Percentiles rank a stretch among this genome's conserved stretches.
Conservation (phyloP, 2,329 filamentous ascomycete species). For the Sarocladium kiliense region DNA sequence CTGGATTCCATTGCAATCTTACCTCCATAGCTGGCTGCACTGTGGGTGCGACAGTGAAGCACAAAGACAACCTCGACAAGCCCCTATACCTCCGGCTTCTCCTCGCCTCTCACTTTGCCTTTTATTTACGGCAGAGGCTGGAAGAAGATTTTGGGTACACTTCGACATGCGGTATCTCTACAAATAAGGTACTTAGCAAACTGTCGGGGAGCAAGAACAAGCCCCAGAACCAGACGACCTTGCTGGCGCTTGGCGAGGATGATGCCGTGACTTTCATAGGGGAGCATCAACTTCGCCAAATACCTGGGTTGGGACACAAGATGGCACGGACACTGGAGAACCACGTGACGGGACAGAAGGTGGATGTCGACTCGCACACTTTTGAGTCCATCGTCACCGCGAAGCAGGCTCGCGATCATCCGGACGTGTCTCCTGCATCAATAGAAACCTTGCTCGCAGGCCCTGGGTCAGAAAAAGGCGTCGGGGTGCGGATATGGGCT, state of each 20-base stretch:
- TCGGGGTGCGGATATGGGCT: conserved; percentile 69
- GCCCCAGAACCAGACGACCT: conserved; percentile 78
- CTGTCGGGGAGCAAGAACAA: conserved; percentile 81
- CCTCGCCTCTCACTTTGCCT: conserved; percentile 76
- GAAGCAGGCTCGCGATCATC: conserved; percentile 56
- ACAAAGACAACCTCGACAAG: conserved; percentile 22
- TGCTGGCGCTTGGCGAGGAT: conserved; percentile 59
- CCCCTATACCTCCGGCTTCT: conserved; percentile 56
- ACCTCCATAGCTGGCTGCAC: conserved; percentile 60
- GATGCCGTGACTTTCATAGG: conserved; percentile 68
- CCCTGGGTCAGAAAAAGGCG: conserved; percentile 64
- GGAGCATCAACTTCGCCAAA: conserved; percentile 66
- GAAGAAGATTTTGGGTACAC: conserved; percentile 79
- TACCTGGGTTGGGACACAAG: conserved; percentile 83
- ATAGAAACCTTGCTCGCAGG: conserved; percentile 68
- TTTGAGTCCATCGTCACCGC: conserved; percentile 52
- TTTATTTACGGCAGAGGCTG: conserved; percentile 65
- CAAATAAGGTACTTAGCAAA: conserved; percentile 82
- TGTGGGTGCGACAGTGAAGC: conserved; percentile 21
- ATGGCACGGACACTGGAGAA: conserved; percentile 43
- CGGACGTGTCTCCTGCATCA: conserved; percentile 55
- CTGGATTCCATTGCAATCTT: conserved; percentile 78
- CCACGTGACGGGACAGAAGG: conserved; percentile 38
- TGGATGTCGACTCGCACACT: conserved; percentile 27
- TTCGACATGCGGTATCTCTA: conserved; percentile 80